Percentiles rank a stretch among this genome's conserved stretches.
Conservation (phyloP, 2,329 filamentous ascomycete species). For the Alternaria alternata region DNA sequence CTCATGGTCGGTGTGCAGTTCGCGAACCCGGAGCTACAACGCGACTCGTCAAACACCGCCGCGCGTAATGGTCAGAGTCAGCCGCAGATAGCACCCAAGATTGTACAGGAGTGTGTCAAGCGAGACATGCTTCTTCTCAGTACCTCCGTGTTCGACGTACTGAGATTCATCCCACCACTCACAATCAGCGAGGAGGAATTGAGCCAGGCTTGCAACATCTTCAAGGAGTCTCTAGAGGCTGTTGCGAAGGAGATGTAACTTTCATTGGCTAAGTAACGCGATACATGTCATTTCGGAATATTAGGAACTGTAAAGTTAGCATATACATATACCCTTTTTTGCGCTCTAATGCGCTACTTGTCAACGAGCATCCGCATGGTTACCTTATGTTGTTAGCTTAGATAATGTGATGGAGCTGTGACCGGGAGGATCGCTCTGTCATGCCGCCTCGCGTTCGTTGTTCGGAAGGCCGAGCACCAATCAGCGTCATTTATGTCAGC, state of each 20-base stretch:
- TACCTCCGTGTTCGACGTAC: slow-evolving; percentile 41
- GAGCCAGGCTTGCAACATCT: slow-evolving; percentile 34
- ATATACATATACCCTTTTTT: slow-evolving; percentile 3
- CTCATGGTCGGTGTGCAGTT: slow-evolving; percentile 43
- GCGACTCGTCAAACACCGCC: slow-evolving; percentile 32
- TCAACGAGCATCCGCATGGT: not conserved
- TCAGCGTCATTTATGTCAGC: not conserved
- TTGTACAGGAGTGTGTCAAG: slow-evolving; percentile 40
- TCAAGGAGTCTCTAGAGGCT: slow-evolving; percentile 38
- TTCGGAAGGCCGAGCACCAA: slow-evolving; percentile 6
- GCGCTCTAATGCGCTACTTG: not conserved
- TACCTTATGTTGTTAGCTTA: not conserved
- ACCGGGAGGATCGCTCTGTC: not conserved
- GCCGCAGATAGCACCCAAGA: slow-evolving; percentile 37
- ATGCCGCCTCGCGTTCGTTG: slow-evolving; percentile 3
- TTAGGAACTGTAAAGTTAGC: not conserved
- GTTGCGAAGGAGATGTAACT: slow-evolving; percentile 35
- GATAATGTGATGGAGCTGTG: not conserved
- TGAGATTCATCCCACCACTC: slow-evolving; percentile 40
- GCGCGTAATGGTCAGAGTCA: slow-evolving; percentile 25
- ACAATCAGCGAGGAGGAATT: slow-evolving; percentile 40
- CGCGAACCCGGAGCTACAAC: slow-evolving; percentile 25
- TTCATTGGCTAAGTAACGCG: not conserved
- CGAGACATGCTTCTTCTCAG: slow-evolving; percentile 41
- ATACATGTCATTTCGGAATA: not conserved